Percentiles rank a stretch among this genome's conserved stretches.
Evolutionary conservation across 176 grass and related monocot species (phyloP).

Genomic region (Carex pumila): DNA sequence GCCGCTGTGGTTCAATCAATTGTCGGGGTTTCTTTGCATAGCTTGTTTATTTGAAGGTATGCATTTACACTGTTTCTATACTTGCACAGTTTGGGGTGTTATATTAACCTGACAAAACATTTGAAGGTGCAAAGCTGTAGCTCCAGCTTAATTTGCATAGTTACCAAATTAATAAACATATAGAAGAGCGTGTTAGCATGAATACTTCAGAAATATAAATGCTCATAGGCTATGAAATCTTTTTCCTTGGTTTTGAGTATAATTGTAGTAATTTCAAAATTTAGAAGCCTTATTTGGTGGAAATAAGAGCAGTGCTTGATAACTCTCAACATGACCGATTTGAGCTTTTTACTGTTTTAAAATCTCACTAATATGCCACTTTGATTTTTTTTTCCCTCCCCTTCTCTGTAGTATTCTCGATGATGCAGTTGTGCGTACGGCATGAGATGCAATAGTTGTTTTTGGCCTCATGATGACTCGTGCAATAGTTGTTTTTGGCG

Average conservation of each 20-base stretch:
- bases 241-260: background rate
- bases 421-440: background rate
- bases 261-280: background rate
- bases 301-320: background rate
- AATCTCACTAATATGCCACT: background rate
- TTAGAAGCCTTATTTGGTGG: background rate
- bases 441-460: background rate
- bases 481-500: too few relatives aligned
- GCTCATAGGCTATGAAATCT: background rate
- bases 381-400: background rate
- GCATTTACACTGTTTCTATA: background rate
- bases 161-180: background rate
- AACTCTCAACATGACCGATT: background rate
- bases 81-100: background rate
- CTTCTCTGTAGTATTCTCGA: background rate
- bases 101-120: background rate
- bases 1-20: constrained; percentile 61
- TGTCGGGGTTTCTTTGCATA: constrained; percentile 61
- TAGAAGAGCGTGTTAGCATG: background rate
- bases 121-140: background rate
- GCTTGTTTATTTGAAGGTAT: constrained; percentile 1
- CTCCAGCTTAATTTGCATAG: background rate
- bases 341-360: background rate
- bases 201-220: background rate
- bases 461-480: background rate